Evolutionary conservation across 148 eudicot species (phyloP), one percentile per base, ranked within the genome.

Genomic region (Rheum nobile): DNA sequence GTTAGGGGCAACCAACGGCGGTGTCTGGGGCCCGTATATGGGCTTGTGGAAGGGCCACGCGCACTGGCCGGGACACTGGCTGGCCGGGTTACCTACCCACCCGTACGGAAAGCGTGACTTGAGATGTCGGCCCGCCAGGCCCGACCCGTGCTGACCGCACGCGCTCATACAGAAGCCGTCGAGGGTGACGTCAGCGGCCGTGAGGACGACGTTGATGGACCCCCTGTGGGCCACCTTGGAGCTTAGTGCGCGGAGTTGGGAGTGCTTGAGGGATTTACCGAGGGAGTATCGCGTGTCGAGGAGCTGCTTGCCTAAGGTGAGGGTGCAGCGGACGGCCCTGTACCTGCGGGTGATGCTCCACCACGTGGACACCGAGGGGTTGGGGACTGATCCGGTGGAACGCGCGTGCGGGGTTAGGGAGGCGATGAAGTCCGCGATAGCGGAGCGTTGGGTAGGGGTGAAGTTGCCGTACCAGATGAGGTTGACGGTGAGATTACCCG

Each of bases 41-140:
- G 91, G 91, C 75, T 84, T 86, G 77, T 88, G 87, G 44, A 85
- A 85, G 1, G 90, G 90, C 87, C 87, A 82, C 0, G 63, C 63
- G 63, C 63, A 55, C 8, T 26, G 32, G 4, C 63, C 63, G 11
- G 63, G 63, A 14, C 63, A 55, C 63, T 55, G 63, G 13, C 1
- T 55, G 0, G 3, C 32, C 2, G 63, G 24, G 31, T 55, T 55
- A 0, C 63, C 63, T 8, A 55, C 63, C 63, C 63, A 55, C 11
- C 24, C 14, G 63, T 55, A 55, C 0, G 63, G 63, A n/a, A n/a
- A n/a, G n/a, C n/a, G n/a, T n/a, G n/a, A n/a, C n/a, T n/a, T n/a
- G n/a, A n/a, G n/a, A n/a, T n/a, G n/a, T n/a, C n/a, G 32, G 24
- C 29, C 14, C 63, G 63, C 14, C 0, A 24, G 14, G 24, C 9